A percentile compares a stretch with the other conserved stretches of the same genome.
Evolutionary conservation across 106 monocot species (phyloP).

Genomic region (Allium fistulosum): DNA sequence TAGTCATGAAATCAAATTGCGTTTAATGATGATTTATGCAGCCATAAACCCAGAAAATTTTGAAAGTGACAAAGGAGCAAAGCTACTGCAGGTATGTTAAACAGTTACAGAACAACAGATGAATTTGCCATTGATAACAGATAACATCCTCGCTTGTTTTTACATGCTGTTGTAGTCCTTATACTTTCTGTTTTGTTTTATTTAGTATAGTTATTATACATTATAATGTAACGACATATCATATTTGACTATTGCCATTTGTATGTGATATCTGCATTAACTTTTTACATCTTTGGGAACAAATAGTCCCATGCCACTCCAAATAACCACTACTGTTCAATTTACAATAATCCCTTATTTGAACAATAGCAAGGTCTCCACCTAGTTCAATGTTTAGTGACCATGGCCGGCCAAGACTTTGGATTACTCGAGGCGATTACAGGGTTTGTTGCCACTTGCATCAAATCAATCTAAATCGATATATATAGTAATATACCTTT

Average conservation of each 20-base stretch:
- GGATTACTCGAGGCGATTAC: too few species aligned
- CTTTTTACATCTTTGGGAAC: not conserved
- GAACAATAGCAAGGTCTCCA: too few species aligned
- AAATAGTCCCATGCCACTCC: too few species aligned
- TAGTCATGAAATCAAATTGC: constrained; percentile 71
- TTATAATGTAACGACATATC: not conserved
- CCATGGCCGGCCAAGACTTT: too few species aligned
- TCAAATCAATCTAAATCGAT: too few species aligned
- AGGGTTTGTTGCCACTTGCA: too few species aligned
- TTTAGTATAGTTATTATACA: too few species aligned
- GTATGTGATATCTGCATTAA: not conserved
- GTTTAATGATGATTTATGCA: constrained; percentile 85
- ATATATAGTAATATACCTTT: too few species aligned
- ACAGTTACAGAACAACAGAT: not conserved
- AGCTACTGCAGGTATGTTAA: constrained; percentile 73
- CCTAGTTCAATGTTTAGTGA: too few species aligned
- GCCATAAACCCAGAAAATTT: constrained; percentile 74
- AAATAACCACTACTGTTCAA: too few species aligned
- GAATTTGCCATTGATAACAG: not conserved
- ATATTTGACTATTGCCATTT: not conserved
- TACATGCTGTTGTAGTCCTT: not conserved
- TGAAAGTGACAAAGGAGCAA: constrained; percentile 80
- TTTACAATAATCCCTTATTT: too few species aligned
- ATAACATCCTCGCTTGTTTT: not conserved
- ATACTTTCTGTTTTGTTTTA: not conserved